Base-by-base conservation (phyloP, 2,329 filamentous ascomycete species). In the Fusarium sp. region DNA sequence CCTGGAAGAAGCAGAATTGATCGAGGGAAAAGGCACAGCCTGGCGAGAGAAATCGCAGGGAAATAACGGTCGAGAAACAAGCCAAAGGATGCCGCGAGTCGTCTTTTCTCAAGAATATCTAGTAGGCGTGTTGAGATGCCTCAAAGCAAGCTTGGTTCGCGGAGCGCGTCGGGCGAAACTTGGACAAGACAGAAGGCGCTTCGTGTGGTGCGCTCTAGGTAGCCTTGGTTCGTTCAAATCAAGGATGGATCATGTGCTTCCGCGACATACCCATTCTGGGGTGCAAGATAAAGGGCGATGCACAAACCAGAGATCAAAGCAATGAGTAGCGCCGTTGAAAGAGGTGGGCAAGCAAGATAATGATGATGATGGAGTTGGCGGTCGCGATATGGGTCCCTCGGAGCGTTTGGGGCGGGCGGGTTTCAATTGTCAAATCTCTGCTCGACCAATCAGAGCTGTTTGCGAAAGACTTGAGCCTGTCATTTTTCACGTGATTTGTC, bases 401-500 rank as follows among this genome's bases (percentile, higher is more conserved):
- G 75, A 75, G 73, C 76, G 73, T 73, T 69, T 74, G 68, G 60
- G 68, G 69, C 68, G 71, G 72, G 66, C 59, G 69, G 69, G 62
- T 52, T 71, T 75, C 67, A 65, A 72, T 67, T 74, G 73, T 77
- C 76, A 75, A 78, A 75, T 68, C 73, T 64, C 63, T 68, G 50
- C 56, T 31, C 8, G 57, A 11, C 76, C 75, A 78, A 78, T 78
- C 59, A 78, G 61, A 39, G 16, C 11, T 8, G 4, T 5, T 54
- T 1, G 5, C 5, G 41, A 14, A 58, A 22, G n/a, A 29, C 54
- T 48, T 57, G 52, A 48, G 29, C 27, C 50, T 60, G 48, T 24
- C 14, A 16, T 9, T 54, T n/a, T 75, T 64, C 76, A 78, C 76
- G 76, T 78, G 76, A 78, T 64, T 76, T 73, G 39, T 75, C 69